Percentiles rank a stretch among this genome's conserved stretches.
Evolutionary conservation across 2,329 filamentous ascomycete species (phyloP).

Genomic region (Xylariaceae sp.): DNA sequence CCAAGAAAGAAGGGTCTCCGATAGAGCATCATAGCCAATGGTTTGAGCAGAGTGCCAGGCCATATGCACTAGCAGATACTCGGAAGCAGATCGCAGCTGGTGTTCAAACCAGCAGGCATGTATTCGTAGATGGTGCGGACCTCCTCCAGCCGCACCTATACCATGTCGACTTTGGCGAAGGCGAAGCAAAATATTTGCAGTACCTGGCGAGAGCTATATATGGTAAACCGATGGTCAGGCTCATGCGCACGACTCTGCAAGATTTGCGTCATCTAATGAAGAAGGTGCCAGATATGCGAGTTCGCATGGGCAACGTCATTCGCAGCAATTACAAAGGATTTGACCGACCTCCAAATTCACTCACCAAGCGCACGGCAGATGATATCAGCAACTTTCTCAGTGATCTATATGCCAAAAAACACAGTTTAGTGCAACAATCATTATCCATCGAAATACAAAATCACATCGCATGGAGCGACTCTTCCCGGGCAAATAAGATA

Average conservation of each 20-base stretch:
- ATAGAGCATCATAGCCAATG: constrained; percentile 8
- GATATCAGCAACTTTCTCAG: constrained; percentile 35
- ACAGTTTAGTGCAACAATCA: constrained; percentile 13
- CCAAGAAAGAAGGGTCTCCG: constrained; percentile 10
- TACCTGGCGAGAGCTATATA: constrained; percentile 19
- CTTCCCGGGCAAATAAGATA: constrained; percentile 27
- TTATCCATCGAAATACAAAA: constrained; percentile 31
- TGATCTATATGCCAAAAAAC: constrained; percentile 28
- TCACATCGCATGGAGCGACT: constrained; percentile 21
- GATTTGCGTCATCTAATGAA: constrained; percentile 27
- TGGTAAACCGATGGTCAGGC: constrained; percentile 9
- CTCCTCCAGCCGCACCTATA: constrained; percentile 13
- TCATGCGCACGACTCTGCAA: constrained; percentile 8
- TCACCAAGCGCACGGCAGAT: constrained; percentile 21
- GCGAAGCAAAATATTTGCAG: constrained; percentile 22
- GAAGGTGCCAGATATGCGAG: constrained; percentile 12
- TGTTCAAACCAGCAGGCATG: constrained; percentile 4
- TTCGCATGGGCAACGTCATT: constrained; percentile 15
- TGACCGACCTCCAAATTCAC: constrained; percentile 12
- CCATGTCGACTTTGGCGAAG: constrained; percentile 26
- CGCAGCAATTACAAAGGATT: constrained; percentile 13
- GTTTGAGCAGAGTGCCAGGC: constrained; percentile 18
- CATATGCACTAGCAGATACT: constrained; percentile 18
- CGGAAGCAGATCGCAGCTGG: constrained; percentile 16
- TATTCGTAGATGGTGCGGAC: constrained; percentile 7